These are phyloP conservation scores for Phytophthora citricola DNA, from an alignment of 352 stramenopile species.

Conservation along the genomic window DNA sequence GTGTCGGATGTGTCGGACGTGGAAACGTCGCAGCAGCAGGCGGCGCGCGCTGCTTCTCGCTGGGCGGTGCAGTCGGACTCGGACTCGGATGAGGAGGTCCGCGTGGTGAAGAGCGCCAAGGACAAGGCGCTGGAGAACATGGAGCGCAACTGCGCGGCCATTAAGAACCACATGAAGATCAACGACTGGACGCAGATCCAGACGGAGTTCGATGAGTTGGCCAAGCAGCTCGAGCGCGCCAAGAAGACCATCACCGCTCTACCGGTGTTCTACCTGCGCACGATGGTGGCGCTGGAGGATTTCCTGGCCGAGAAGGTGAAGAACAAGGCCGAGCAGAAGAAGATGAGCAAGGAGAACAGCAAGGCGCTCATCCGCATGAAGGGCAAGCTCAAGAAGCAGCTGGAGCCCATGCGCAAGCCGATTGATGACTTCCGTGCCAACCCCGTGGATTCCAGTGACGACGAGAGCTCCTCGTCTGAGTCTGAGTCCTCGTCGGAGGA, in stretches of 20 bases:
- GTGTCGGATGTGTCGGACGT: constrained; percentile 78
- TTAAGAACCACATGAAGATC: constrained; percentile 95
- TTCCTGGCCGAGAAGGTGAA: constrained; percentile 91
- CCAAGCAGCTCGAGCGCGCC: constrained; percentile 92
- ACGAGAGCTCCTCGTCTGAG: constrained; percentile 46
- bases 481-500: constrained; percentile 37
- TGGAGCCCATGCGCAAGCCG: constrained; percentile 91
- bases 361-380: constrained; percentile 98
- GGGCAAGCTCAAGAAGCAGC: constrained; percentile 96
- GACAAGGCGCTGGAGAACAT: constrained; percentile 88
- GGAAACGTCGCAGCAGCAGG: constrained; percentile 77
- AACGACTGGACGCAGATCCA: constrained; percentile 96
- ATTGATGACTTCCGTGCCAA: constrained; percentile 93
- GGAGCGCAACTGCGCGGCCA: constrained; percentile 67
- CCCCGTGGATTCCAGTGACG: constrained; percentile 83
- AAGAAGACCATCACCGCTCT: constrained; percentile 89
- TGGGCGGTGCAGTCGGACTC: constrained; percentile 88
- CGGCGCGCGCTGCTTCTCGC: constrained; percentile 72
- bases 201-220: constrained; percentile 94
- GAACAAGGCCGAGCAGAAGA: constrained; percentile 97
- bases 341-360: constrained; percentile 96
- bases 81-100: constrained; percentile 87
- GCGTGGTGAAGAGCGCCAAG: constrained; percentile 97
- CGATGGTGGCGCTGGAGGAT: constrained; percentile 95
- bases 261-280: constrained; percentile 93